Evolutionary conservation across 2,329 filamentous ascomycete genomes (phyloP).

Genomic region (Aureobasidium sp.): DNA sequence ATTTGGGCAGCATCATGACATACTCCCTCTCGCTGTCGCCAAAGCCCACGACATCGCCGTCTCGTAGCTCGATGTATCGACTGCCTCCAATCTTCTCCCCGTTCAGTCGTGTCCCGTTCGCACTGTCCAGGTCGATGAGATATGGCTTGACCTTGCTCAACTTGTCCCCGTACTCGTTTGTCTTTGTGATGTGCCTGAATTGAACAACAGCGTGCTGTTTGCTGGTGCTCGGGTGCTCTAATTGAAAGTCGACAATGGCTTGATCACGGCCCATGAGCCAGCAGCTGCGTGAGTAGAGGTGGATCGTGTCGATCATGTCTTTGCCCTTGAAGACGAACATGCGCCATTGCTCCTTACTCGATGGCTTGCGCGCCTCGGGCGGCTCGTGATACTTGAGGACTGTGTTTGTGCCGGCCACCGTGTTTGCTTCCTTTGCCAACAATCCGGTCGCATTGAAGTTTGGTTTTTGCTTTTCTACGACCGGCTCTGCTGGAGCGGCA

Average conservation of each 20-base stretch:
- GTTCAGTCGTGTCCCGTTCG: slow-evolving; percentile 82
- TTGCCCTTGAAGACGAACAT: slow-evolving; percentile 86
- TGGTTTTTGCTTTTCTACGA: slow-evolving; percentile 66
- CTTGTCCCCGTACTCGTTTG: slow-evolving; percentile 79
- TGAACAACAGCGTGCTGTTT: slow-evolving; percentile 95
- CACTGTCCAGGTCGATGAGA: slow-evolving; percentile 85
- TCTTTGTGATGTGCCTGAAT: slow-evolving; percentile 75
- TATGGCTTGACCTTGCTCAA: slow-evolving; percentile 66
- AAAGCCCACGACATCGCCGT: slow-evolving; percentile 84
- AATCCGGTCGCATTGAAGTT: slow-evolving; percentile 76
- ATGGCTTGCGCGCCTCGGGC: slow-evolving; percentile 79
- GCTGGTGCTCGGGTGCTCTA: slow-evolving; percentile 86
- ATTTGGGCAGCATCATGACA: slow-evolving; percentile 69
- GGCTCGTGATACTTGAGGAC: slow-evolving; percentile 96
- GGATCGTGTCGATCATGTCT: slow-evolving; percentile 72
- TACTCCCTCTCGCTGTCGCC: slow-evolving; percentile 87
- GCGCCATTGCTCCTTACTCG: slow-evolving; percentile 70
- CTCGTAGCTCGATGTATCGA: slow-evolving; percentile 63
- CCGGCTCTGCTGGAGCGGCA: slow-evolving; percentile 24
- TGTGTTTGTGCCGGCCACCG: slow-evolving; percentile 64
- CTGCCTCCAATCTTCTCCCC: slow-evolving; percentile 56
- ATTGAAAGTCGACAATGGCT: slow-evolving; percentile 68
- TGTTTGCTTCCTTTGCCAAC: slow-evolving; percentile 82
- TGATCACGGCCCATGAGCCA: slow-evolving; percentile 83
- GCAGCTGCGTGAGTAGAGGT: slow-evolving; percentile 67